Base-by-base conservation (phyloP, 805 yeast species). In the Kuraishia molischiana region DNA sequence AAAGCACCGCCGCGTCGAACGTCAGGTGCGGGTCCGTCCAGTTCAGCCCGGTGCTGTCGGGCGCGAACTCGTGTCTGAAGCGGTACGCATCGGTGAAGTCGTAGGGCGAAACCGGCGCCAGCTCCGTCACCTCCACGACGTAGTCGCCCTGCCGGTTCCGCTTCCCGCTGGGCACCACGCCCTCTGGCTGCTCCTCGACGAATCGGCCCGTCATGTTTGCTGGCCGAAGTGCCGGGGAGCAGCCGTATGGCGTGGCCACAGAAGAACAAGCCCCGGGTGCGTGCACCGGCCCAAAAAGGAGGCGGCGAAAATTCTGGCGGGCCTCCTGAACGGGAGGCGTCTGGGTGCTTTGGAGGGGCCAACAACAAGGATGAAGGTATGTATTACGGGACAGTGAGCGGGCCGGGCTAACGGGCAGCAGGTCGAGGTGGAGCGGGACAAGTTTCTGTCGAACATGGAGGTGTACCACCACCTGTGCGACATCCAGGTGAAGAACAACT, bases 401-500 rank as follows among this genome's bases (percentile, higher is more conserved):
- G n/a, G n/a, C n/a, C n/a, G n/a, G n/a, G n/a, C n/a, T 24, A 24
- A 24, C 15, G 19, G 6, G 4, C 9, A 24, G 17, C 42, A 75
- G 64, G 58, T 77, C 33, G 65, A 69, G 37, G 63, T 58, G 19
- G 58, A 65, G 30, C 58, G 86, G 41, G 81, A 76, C 33, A 67
- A 71, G 39, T 64, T 82, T 41, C 59, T 83, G 26, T 72, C 85
- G 33, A 77, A 82, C 52, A 72, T 59, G 43, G 92, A 82, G 54
- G 87, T 82, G 2, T 59, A 65, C 32, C 60, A 65, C 35, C 83
- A 78, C 42, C 54, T 82, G 29, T 53, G 59, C 10, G 72, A 59
- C 10, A 59, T 73, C 11, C 75, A 75, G 47, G 53, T 52, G 31
- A 63, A 59, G 38, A 64, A 69, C 47, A 61, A 58, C 40, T 72